Conservation (phyloP, 2,329 filamentous ascomycete species). For the Pseudocercospora cruenta region DNA sequence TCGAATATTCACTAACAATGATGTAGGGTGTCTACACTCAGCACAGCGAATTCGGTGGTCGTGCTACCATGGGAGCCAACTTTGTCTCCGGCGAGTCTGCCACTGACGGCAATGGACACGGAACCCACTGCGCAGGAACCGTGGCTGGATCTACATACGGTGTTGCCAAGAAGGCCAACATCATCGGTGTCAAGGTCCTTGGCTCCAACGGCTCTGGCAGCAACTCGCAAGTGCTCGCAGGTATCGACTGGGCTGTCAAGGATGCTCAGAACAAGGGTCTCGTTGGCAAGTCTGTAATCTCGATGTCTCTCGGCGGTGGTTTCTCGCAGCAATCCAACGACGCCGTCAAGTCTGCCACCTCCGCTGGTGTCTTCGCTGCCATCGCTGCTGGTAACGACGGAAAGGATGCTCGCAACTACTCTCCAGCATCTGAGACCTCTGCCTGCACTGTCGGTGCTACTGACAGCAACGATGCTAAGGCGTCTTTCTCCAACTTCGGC, state of each 20-base stretch:
- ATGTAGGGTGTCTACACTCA: conserved; percentile 29
- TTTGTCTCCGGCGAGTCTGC: conserved; percentile 39
- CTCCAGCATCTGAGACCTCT: conserved; percentile 39
- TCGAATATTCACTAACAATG: background rate
- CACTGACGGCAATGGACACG: conserved; percentile 61
- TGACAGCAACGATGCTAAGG: conserved; percentile 36
- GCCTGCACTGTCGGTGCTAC: conserved; percentile 44
- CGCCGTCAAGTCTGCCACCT: conserved; percentile 42
- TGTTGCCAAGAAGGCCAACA: conserved; percentile 46
- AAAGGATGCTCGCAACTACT: conserved; percentile 33
- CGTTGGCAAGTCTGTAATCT: conserved; percentile 54
- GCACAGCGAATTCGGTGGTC: conserved; percentile 42
- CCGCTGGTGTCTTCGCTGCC: conserved; percentile 45
- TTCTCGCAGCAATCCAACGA: conserved; percentile 43
- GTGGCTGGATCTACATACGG: conserved; percentile 62
- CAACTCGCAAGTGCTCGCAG: conserved; percentile 50
- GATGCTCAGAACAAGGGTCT: conserved; percentile 74
- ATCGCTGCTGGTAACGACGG: conserved; percentile 44
- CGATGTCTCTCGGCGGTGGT: conserved; percentile 47
- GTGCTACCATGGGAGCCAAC: conserved; percentile 35
- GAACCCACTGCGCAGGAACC: conserved; percentile 84
- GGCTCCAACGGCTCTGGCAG: conserved; percentile 48
- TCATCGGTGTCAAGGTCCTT: conserved; percentile 56
- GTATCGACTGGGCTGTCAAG: conserved; percentile 45
- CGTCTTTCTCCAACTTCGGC: conserved; percentile 48